Evolutionary conservation across 2,329 filamentous ascomycete species (phyloP), one percentile per base, ranked within the genome.

Genomic region (Ambrosiella xylebori): DNA sequence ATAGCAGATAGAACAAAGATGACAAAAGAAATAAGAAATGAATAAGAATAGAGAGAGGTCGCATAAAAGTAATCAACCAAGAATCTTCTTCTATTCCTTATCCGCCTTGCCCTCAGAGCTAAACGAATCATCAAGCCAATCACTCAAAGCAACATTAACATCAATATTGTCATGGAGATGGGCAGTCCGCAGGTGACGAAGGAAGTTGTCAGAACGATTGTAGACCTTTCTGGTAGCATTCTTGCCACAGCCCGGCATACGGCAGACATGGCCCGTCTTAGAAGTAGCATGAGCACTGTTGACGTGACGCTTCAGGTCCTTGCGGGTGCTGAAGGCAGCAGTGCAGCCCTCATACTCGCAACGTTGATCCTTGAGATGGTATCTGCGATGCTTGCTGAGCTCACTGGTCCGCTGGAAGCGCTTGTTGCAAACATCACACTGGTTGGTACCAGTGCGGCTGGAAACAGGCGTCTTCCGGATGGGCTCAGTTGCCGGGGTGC

Each of bases 191-290:
- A 65, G 59, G 56, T 65, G 64, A 9, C 64, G 57, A 36, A 63
- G 54, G 51, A 65, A 65, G 62, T 65, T 65, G 60, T 65, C 64
- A 19, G 62, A 62, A 12, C 64, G 64, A 57, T 65, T 65, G 55
- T 65, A 65, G 35, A 65, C 61, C 57, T 65, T 64, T 6, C 62
- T 61, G 39, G 57, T 64, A 58, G 60, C 59, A 51, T 64, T 62
- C 59, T 65, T 65, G 17, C 61, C 61, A 61, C 64, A 65, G n/a
- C 63, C 63, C n/a, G 58, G 39, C 38, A 65, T 61, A 19, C 60
- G 63, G 60, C 64, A 65, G 19, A 60, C 61, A 61, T 64, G 65
- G n/a, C 64, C 61, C 3, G 61, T 59, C 47, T 58, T 56, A 1
- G 57, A 55, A 27, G 54, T 57, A 38, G 57, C 51, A 52, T 62